These are phyloP conservation scores for Chenopodium quinoa DNA, from an alignment of 148 eudicot genomes.

Conservation along the genomic window DNA sequence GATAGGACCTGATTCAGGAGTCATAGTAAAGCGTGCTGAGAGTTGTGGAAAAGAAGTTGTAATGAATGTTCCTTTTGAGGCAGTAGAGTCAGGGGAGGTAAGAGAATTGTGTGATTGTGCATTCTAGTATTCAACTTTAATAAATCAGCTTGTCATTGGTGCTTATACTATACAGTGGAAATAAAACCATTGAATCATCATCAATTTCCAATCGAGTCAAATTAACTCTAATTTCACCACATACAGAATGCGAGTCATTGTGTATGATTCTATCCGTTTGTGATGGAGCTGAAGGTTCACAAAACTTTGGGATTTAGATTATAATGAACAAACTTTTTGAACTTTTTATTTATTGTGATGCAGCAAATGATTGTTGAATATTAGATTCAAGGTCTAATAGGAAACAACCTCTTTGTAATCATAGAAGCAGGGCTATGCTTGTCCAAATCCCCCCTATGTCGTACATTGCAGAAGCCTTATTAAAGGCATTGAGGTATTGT, in stretches of 20 bases:
- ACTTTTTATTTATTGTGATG: background rate
- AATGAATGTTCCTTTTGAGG: conserved; percentile 88
- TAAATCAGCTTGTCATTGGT: background rate
- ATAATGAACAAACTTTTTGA: background rate
- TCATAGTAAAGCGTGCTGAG: conserved; percentile 67
- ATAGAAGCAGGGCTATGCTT: background rate
- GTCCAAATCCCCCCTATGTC: background rate
- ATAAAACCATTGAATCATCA: background rate
- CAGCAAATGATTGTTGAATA: background rate
- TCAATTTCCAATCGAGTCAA: background rate
- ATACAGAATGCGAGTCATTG: background rate
- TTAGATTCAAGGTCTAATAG: background rate
- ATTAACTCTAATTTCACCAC: background rate
- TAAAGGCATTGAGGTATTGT: background rate
- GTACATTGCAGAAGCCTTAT: background rate
- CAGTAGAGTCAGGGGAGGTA: conserved; percentile 71
- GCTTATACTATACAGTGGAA: background rate
- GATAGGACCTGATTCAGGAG: conserved; percentile 66
- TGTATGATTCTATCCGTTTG: background rate
- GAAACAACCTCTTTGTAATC: background rate
- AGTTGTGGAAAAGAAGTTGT: conserved; percentile 73
- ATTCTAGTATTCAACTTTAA: background rate
- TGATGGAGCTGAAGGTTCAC: background rate
- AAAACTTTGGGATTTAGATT: background rate
- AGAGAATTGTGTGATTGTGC: background rate